Base-by-base conservation (phyloP, 805 yeast species). In the Candida sithepensis region DNA sequence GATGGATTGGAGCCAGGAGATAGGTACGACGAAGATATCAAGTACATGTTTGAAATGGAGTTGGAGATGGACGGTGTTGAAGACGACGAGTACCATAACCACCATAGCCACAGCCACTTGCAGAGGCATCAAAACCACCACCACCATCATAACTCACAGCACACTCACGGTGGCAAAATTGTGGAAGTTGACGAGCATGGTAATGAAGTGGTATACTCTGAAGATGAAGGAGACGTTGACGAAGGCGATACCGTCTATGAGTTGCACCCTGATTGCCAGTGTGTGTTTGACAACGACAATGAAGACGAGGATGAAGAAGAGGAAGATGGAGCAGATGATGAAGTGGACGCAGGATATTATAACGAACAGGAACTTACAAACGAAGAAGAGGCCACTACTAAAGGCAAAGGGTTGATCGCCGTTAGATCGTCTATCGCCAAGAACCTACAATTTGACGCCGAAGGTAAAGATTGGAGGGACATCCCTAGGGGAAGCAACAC, bases 401-500 rank as follows among this genome's bases (percentile, higher is more conserved):
- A 21, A 22, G n/a, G 23, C 22, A 39, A 16, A 21, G 28, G 41
- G 8, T 22, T 23, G n/a, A 4, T 39, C 3, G 74, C 76, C 1
- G 64, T 68, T 1, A 58, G 77, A 51, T 60, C 72, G 3, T 49
- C 58, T 9, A 51, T 57, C 2, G 59, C 66, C 1, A 52, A 54
- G 13, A 53, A 52, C 3, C 65, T 78, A 34, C 81, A 78, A 42
- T 76, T 79, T 60, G 88, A 82, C 59, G 74, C 77, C 23, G 61
- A 71, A 41, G 88, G 88, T 0, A 69, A 78, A 32, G 90, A 85
- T 64, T 83, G 90, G 88, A 67, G 89, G 55, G 90, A 84, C 61
- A 70, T 82, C 12, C 85, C 87, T 2, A 67, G 89, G 43, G 87
- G 80, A 2, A 69, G 69, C 1, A 85, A 85, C 58, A 63, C 66